Base-by-base conservation (phyloP, 2,329 filamentous ascomycete species). In the Orbilia ellipsospora region DNA sequence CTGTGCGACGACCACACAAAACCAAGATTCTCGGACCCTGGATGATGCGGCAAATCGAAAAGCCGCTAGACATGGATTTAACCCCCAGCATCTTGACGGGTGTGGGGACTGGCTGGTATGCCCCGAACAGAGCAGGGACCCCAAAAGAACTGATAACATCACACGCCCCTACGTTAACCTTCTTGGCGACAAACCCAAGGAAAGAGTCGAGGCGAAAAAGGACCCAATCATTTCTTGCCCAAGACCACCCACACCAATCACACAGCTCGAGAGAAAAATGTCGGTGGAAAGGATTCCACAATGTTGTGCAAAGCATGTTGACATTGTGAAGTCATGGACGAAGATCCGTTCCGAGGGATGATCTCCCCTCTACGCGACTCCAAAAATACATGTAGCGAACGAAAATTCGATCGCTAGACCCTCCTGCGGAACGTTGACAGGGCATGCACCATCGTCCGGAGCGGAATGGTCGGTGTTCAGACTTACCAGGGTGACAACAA, bases 51-150 rank as follows among this genome's bases (percentile, higher is more conserved):
- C 72, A 75, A 75, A 75, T 67, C 59, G 55, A 75, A 36, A 60
- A 67, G 72, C 64, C 72, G 72, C 72, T 75, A 75, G 64, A 65
- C 72, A 75, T 60, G 72, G 72, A 56, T 64, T 73, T 61, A 63
- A 50, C 62, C 62, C 44, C 42, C 55, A 50, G 42, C 64, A 23
- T 57, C 56, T 16, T 67, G 50, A 56, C 63, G 18, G 56, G 55
- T 63, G 70, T 74, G 70, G 70, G 59, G 63, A 59, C 57, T 52
- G 45, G 52, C 57, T 59, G 55, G 52, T 50, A n/a, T 55, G 16
- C 7, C 8, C 8, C 36, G 8, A 57, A 18, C 16, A n/a, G 10
- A n/a, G n/a, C 54, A 2, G 36, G 54, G 65, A 51, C 66, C 36
- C 26, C 13, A 40, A 48, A 55, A 42, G 26, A 23, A 36, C 40